Conservation (phyloP, 1,139 yeast species). For the Blastobotrys raffinosifermentans region DNA sequence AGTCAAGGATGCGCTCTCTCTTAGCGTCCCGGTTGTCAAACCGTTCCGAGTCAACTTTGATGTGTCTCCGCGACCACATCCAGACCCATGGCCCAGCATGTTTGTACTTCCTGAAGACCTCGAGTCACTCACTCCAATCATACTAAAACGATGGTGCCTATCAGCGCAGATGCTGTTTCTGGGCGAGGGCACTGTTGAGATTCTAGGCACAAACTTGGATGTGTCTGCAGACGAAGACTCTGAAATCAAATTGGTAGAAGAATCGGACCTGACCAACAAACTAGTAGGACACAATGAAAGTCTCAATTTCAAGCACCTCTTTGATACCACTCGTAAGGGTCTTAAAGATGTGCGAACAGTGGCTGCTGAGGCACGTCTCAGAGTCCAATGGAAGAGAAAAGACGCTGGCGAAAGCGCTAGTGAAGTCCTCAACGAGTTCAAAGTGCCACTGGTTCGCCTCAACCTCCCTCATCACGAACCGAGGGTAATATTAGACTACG, state of each 20-base stretch:
- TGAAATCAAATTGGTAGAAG: constrained; percentile 17
- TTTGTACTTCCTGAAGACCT: constrained; percentile 26
- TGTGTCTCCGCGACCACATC: constrained; percentile 29
- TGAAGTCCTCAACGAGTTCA: constrained; percentile 19
- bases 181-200: constrained; percentile 21
- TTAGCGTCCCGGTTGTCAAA: constrained; percentile 26
- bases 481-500: constrained; percentile 44
- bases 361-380: constrained; percentile 29
- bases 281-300: constrained; percentile 27
- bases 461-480: constrained; percentile 65
- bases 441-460: constrained; percentile 31
- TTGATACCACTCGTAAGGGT: constrained; percentile 24
- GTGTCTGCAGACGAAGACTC: constrained; percentile 13
- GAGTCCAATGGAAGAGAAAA: constrained; percentile 28
- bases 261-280: constrained; percentile 3
- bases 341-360: constrained; percentile 27
- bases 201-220: constrained; percentile 20
- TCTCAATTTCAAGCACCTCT: constrained; percentile 18
- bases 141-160: constrained; percentile 30
- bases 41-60: constrained; percentile 33
- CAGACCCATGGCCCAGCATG: constrained; percentile 32
- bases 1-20: constrained; percentile 23
- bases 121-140: constrained; percentile 19
- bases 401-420: constrained; percentile 5
- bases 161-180: constrained; percentile 23